Evolutionary conservation across 257 asterid genomes (phyloP).

Genomic region (Ilex asprella): DNA sequence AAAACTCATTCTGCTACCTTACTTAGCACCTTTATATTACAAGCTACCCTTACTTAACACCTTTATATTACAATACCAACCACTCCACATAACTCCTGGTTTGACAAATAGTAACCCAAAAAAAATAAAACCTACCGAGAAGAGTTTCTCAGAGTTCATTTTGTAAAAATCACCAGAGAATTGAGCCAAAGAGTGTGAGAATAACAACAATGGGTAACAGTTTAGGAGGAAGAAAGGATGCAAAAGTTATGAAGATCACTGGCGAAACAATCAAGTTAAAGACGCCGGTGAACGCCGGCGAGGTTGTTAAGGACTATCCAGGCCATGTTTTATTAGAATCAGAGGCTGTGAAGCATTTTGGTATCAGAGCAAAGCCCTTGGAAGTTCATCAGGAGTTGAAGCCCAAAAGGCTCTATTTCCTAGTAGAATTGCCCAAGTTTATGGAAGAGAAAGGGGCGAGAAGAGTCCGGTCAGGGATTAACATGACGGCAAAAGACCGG

Average conservation of each 20-base stretch:
- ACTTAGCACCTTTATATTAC: no score
- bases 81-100: no score
- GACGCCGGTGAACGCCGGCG: conserved; percentile 57
- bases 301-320: conserved; percentile 50
- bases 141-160: no score
- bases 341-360: conserved; percentile 75
- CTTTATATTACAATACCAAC: no score
- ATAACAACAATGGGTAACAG: conserved; percentile 56
- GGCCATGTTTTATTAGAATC: conserved; percentile 65
- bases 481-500: conserved; percentile 89
- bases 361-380: conserved; percentile 70
- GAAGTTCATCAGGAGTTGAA: conserved; percentile 77
- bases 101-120: no score
- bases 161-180: no score
- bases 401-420: conserved; percentile 65
- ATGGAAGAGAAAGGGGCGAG: conserved; percentile 43
- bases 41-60: no score
- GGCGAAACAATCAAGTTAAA: conserved; percentile 63
- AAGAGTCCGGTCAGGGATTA: conserved; percentile 83
- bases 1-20: no score
- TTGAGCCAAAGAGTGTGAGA: conserved; percentile 5
- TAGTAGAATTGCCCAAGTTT: conserved; percentile 61
- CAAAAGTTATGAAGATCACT: conserved; percentile 72
- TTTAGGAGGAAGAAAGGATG: conserved; percentile 51
- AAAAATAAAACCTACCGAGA: no score